Conservation (phyloP, 2,329 filamentous ascomycete species). For the Talaromyces amestolkiae region DNA sequence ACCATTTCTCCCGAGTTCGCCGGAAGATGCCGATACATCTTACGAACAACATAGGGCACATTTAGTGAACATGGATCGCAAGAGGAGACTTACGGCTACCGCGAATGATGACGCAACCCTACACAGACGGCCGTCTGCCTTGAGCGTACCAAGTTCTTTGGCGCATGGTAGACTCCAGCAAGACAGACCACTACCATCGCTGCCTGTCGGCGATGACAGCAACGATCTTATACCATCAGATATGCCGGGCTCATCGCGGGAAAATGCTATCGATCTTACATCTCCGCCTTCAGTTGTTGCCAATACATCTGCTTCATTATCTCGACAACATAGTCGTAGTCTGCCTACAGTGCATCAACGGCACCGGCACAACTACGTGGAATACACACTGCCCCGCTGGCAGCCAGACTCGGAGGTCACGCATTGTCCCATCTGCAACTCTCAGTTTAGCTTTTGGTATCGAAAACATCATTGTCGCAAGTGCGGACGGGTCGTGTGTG, state of each 20-base stretch:
- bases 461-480: slow-evolving; percentile 96
- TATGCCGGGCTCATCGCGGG: slow-evolving; percentile 31
- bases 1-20: slow-evolving; percentile 2
- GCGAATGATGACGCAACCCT: slow-evolving; percentile 30
- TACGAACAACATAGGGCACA: slow-evolving; percentile 2
- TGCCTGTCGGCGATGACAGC: slow-evolving; percentile 14
- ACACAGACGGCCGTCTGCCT: slow-evolving; percentile 20
- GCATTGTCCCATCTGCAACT: slow-evolving; percentile 78
- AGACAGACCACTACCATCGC: slow-evolving; percentile 24
- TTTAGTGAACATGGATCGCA: slow-evolving; percentile 34
- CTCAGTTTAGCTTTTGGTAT: slow-evolving; percentile 78
- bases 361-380: slow-evolving; percentile 25
- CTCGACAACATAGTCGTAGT: slow-evolving; percentile 14
- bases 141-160: slow-evolving; percentile 19
- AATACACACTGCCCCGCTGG: slow-evolving; percentile 70
- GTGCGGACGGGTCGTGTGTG: slow-evolving; percentile 90
- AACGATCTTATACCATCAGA: slow-evolving; percentile 6
- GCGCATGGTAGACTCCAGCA: slow-evolving; percentile 24
- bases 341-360: slow-evolving; percentile 18
- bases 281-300: slow-evolving; percentile 27
- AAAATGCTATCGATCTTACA: slow-evolving; percentile 35
- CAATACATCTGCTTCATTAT: slow-evolving; percentile 20
- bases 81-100: slow-evolving; percentile 43
- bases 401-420: slow-evolving; percentile 82
- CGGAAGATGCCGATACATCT: background rate